Evolutionary conservation across 208 protist species (phyloP).

Genomic region (Histomonas meleagridis): DNA sequence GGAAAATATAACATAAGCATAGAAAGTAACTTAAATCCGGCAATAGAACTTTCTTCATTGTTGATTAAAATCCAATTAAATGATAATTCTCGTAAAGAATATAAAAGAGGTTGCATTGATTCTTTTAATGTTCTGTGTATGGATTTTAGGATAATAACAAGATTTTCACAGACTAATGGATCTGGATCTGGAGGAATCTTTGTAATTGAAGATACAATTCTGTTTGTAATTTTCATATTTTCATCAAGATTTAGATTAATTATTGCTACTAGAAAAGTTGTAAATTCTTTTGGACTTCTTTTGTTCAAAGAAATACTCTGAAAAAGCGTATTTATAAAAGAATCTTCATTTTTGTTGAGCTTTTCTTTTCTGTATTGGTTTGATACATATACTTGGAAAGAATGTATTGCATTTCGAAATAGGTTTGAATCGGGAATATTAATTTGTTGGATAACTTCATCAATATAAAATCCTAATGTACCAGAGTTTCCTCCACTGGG

Average conservation of each 20-base stretch:
- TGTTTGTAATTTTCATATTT: neutral
- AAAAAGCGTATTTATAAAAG: neutral
- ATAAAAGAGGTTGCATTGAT: neutral
- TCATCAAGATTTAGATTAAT: constrained; percentile 8
- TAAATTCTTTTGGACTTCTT: neutral
- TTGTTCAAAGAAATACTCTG: neutral
- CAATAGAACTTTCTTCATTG: no score
- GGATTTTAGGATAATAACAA: neutral
- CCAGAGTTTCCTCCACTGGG: no score
- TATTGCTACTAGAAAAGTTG: neutral
- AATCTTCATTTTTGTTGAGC: neutral
- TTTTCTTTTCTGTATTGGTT: neutral
- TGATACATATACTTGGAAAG: neutral
- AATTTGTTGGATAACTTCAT: no score
- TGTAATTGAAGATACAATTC: neutral
- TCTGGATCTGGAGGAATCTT: neutral
- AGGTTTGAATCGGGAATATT: constrained; percentile 1
- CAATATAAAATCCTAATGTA: no score
- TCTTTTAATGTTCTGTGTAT: neutral
- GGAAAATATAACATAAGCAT: neutral
- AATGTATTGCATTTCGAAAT: neutral
- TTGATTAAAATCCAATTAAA: neutral
- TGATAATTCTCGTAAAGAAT: neutral
- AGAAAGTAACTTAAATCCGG: neutral
- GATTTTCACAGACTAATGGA: neutral